Base-by-base conservation (phyloP, 108 stramenopile species). In the Cyclotella distinguenda region DNA sequence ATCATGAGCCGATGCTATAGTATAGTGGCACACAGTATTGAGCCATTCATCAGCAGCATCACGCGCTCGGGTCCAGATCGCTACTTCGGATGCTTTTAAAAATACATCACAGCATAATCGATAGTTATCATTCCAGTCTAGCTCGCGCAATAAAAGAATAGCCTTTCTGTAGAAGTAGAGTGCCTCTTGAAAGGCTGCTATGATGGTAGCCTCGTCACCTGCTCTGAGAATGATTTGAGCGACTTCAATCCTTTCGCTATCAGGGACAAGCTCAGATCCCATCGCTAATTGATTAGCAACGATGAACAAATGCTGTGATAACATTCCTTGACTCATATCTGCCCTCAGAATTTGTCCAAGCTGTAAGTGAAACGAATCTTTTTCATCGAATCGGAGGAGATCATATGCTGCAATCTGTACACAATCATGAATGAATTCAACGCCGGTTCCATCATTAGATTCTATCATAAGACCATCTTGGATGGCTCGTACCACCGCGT, bases 201-300 rank as follows among this genome's bases (percentile, higher is more conserved):
- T 47, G 5, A 22, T 15, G 12, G 18, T 62, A 11, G 61, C 47
- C 18, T 62, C 43, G 0, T 62, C 61, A 12, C 30, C 32, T 10
- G 46, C 46, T 12, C 32, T 18, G 5, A 62, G 61, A 32, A 62
- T 35, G 34, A 62, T 48, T 0, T 62, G 27, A 11, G 27, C 21
- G 1, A 44, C 47, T 16, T 47, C 61, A 4, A 62, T 47, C 8
- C 47, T 30, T 35, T 62, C 61, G 0, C 8, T 21, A 1, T 34
- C 42, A 1, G 32, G 23, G 15, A 48, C n/a, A 21, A 62, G 42
- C 22, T 62, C 28, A 33, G 6, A 35, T 21, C 61, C 61, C 13
- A 45, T 25, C 35, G 61, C 45, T 4, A 62, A 48, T 21, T 62
- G 61, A 28, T 47, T 21, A 19, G 61, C 61, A 34, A 62, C 33